Base-by-base conservation (phyloP, 1,284 basidiomycete species). In the Agaricales sp. region DNA sequence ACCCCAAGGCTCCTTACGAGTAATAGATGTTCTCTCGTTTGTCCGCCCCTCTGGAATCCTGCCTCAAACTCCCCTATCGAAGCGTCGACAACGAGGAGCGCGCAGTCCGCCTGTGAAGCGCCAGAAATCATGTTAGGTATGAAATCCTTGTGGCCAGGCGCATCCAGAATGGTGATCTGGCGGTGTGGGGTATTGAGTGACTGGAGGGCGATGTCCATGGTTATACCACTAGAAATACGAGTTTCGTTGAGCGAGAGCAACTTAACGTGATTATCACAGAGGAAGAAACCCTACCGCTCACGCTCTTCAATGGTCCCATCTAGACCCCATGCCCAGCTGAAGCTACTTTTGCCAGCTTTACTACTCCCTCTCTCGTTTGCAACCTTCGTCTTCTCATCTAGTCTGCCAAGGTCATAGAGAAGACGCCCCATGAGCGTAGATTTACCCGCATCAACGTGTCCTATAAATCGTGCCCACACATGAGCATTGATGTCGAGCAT, bases 111-210 rank as follows among this genome's bases (percentile, higher is more conserved):
- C 67, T 98, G 95, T 0, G 94, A 85, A 1, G 95, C 95, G 1
- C 95, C 95, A 0, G 92, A 95, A 51, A 99, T 99, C 96, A 99
- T 99, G 61, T 98, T 98, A 0, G 96, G 95, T 50, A 99, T 89
- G 58, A 99, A 99, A 60, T 99, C 96, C 55, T 85, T 88, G 66
- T 99, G 95, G 0, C 95, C 95, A 0, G 95, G 95, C 0, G 96
- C 95, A 59, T 99, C 95, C 21, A 99, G 79, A 18, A 99, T 79
- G 1, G 93, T 97, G 55, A 98, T 85, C 51, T 82, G 77, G 46
- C 88, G 78, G 57, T 88, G 78, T 0, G 80, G 69, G 0, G 93
- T 97, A 6, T 75, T 64, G 56, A 99, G 76, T 22, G 81, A 79
- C 59, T 95, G 90, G 49, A 87, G 75, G 0, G 93, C 94, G 50